Base-by-base conservation (phyloP, 768 basidiomycete species). In the Cyathus striatus region DNA sequence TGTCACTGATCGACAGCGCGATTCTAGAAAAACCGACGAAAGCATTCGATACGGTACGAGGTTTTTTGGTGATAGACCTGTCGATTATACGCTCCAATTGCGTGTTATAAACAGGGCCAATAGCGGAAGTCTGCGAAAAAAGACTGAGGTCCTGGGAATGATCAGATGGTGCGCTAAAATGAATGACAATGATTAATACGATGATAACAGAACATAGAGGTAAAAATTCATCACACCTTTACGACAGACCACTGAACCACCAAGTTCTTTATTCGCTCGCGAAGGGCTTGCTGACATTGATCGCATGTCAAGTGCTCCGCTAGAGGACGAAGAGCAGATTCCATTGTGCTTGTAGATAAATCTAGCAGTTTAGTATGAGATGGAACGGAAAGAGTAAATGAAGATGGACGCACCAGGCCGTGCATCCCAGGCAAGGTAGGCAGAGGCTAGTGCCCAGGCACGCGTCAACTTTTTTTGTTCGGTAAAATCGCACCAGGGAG, bases 351-450 rank as follows among this genome's bases (percentile, higher is more conserved):
- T 25, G 80, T 81, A 16, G 86, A 85, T n/a, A 89, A 56, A 58
- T 90, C 87, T 89, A 50, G 40, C 38, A 6, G 26, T 14, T 40
- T 16, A 41, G 39, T 42, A 46, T 56, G 24, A 55, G 53, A 17
- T 38, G 24, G 9, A 44, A 25, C 43, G n/a, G 35, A 20, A 32
- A 21, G 27, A 6, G 27, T 14, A 37, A 38, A 9, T 16, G 33
- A 3, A 41, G 26, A 26, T 20, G 14, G 14, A 60, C 73, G 46
- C 54, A 88, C 86, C 87, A 50, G 86, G 84, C 43, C 85, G 70
- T 25, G 84, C 83, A 60, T 89, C 87, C 87, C 87, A 90, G 7
- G 84, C 84, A 5, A 90, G 74, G 62, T 89, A 89, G 9, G 87
- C 87, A 2, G 83, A 79, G 18, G 88, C 87, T 23, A 90, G 63